Evolutionary conservation across 495 filamentous ascomycete genomes (phyloP), one percentile per base, ranked within the genome.

Genomic region (Podospora bellae-mahoneyi): DNA sequence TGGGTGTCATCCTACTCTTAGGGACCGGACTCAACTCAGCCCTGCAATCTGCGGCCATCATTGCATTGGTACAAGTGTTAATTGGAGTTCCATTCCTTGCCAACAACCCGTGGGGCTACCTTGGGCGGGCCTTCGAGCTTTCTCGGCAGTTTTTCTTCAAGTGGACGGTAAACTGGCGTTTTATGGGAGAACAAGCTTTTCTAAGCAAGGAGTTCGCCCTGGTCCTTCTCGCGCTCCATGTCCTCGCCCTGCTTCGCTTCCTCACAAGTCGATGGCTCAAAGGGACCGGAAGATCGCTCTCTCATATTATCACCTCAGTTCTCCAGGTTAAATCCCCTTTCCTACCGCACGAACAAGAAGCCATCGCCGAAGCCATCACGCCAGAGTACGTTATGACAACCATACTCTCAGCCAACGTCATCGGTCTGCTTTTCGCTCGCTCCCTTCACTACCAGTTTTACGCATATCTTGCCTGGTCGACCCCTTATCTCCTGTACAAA

Each of bases 141-240:
- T 91, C 91, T 30, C 84, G 95, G 59, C 86, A 89, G 71, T 99
- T 99, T 76, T 83, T 97, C 69, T 97, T 92, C 83, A 94, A 96
- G 76, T 98, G 95, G 95, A 98, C 95, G 0, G 95, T 99, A 66
- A 99, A 99, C 77, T 99, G 94, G 94, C 86, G 94, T 58, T 97
- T 99, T 71, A 77, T 97, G 5, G 88, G 89, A 15, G 92, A 97
- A 74, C 88, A 92, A 23, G 77, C 77, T 1, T 99, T 99, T 71
- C 82, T 96, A 26, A 96, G 92, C 62, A 85, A 79, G 64, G 76
- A 81, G 15, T 97, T 97, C 74, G 87, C 93, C 48, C 60, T 88
- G 20, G 77, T 77, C 7, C 81, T 99, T 56, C 79, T 97, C 20
- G 83, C 80, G 5, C 75, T 89, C 62, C 93, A 99, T 79, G 78